A percentile compares a stretch with the other conserved stretches of the same genome.
phyloP scores from a whole-genome alignment of 2,329 filamentous ascomycete species.

The Emmonsiellopsis sp. region DNA sequence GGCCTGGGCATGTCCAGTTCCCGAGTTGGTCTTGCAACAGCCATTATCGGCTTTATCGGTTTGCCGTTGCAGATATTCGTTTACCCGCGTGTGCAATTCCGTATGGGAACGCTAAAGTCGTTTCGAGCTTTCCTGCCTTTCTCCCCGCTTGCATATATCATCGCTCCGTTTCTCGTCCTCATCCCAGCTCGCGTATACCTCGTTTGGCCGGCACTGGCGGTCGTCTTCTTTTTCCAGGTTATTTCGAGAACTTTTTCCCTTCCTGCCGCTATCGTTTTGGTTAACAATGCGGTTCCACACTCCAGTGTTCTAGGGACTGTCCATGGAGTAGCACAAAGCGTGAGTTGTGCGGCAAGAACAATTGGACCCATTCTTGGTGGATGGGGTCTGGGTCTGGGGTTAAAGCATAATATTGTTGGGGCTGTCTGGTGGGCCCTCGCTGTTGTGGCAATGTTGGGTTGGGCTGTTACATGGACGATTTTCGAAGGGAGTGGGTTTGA shows the following conservation, averaged over 20 bases:
- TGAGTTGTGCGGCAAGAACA: conserved; percentile 45
- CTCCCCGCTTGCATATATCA: conserved; percentile 60
- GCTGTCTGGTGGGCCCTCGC: conserved; percentile 50
- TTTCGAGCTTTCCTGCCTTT: conserved; percentile 60
- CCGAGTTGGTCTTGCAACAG: conserved; percentile 67
- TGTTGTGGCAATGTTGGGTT: conserved; percentile 46
- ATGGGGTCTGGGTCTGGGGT: conserved; percentile 44
- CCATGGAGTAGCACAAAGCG: conserved; percentile 50
- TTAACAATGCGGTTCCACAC: conserved; percentile 53
- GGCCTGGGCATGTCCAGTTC: conserved; percentile 65
- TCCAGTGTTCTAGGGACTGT: conserved; percentile 48
- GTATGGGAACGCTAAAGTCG: conserved; percentile 57
- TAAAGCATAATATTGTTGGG: conserved; percentile 46
- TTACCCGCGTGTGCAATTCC: conserved; percentile 58
- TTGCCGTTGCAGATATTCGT: conserved; percentile 61
- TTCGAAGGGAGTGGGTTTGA: conserved; percentile 57
- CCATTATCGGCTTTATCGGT: conserved; percentile 66
- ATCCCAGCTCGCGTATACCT: conserved; percentile 46
- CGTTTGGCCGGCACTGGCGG: conserved; percentile 56
- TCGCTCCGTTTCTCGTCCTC: conserved; percentile 62
- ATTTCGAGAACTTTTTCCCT: conserved; percentile 61
- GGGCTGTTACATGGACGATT: conserved; percentile 50
- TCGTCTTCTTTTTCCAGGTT: conserved; percentile 60
- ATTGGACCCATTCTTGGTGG: conserved; percentile 47
- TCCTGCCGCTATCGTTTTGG: conserved; percentile 48